Conservation (phyloP, 1,284 basidiomycete species). For the Stygiomarasmius scandens region DNA sequence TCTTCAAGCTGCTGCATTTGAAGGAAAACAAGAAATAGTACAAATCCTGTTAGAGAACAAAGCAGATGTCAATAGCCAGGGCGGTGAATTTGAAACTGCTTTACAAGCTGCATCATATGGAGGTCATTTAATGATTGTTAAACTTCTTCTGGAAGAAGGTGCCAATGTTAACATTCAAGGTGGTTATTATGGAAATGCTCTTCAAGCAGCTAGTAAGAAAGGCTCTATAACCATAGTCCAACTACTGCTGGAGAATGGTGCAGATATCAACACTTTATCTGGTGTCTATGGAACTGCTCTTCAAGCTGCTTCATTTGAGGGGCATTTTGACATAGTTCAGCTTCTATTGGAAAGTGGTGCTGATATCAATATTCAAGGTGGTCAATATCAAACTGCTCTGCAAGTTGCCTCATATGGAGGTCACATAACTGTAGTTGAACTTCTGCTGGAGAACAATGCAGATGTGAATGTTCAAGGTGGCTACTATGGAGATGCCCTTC, state of each 20-base stretch:
- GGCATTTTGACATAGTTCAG: neutral
- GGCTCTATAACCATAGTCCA: conserved; percentile 3
- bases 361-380: neutral
- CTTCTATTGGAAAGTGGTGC: neutral
- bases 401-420: neutral
- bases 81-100: conserved; percentile 4
- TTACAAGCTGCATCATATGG: conserved; percentile 11
- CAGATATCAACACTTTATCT: neutral
- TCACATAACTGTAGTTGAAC: neutral
- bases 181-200: conserved; percentile 13
- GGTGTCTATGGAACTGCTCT: conserved; percentile 14
- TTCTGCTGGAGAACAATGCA: neutral
- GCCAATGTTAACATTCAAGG: conserved; percentile 13
- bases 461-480: conserved; percentile 1
- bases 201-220: conserved; percentile 11
- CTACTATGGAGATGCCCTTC: neutral
- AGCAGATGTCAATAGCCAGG: conserved; percentile 13
- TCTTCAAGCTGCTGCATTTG: conserved; percentile 7
- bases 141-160: conserved; percentile 8
- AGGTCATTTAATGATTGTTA: conserved; percentile 9
- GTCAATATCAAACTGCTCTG: neutral
- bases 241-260: neutral
- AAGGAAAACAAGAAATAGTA: conserved; percentile 3
- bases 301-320: conserved; percentile 3
- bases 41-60: conserved; percentile 6